Evolutionary conservation across 257 asterid genomes (phyloP).

Genomic region (Capsicum chinense): DNA sequence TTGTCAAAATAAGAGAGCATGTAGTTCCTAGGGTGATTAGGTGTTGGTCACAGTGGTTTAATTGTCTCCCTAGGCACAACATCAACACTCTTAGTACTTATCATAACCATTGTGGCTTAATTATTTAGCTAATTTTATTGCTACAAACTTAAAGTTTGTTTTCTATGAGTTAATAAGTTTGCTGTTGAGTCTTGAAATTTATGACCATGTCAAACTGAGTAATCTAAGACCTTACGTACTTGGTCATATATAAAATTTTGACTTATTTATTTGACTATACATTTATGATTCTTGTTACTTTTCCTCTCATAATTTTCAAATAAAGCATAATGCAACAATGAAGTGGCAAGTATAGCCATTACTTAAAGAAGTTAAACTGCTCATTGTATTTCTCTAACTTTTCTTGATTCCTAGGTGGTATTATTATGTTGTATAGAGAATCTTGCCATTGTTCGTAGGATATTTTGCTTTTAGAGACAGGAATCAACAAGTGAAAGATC

Average conservation of each 20-base stretch:
- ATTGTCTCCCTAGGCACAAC: not conserved
- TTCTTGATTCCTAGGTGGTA: not conserved
- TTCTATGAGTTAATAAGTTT: not conserved
- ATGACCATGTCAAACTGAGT: not conserved
- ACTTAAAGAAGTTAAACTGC: not conserved
- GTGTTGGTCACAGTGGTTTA: constrained; percentile 3
- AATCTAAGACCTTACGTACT: not conserved
- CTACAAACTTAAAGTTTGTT: not conserved
- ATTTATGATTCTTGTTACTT: not conserved
- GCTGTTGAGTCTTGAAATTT: not conserved
- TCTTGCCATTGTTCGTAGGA: too few relatives aligned
- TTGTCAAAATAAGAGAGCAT: not conserved
- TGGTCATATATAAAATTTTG: too few relatives aligned
- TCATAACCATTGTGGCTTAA: not conserved
- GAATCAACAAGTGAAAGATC: too few relatives aligned
- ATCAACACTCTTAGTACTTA: not conserved
- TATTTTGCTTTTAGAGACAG: too few relatives aligned
- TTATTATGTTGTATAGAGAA: too few relatives aligned
- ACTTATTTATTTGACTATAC: not conserved
- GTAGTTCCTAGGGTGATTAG: not conserved
- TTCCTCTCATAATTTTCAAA: not conserved
- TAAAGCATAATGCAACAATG: not conserved
- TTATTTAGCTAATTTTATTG: not conserved
- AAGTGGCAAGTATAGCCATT: not conserved
- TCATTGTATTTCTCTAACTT: not conserved